Percentiles rank a stretch among this genome's conserved stretches.
Evolutionary conservation across 305 asterid species (phyloP).

Genomic region (Fraxinus floribunda): DNA sequence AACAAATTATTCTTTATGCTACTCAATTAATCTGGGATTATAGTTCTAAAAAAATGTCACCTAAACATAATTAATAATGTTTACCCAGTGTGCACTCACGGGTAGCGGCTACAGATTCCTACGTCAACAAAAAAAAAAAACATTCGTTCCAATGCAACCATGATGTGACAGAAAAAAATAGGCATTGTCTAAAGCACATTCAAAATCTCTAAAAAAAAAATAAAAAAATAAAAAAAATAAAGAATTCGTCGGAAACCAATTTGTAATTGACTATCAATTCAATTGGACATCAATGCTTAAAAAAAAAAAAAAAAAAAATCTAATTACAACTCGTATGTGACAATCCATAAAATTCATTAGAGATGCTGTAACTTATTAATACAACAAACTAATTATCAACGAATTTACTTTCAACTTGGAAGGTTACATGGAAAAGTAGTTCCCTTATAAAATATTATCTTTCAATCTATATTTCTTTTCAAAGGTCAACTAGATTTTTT

Average conservation of each 20-base stretch:
- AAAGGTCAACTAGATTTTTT: background rate
- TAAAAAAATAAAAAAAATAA: too few relatives aligned
- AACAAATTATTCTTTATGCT: background rate
- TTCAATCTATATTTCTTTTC: background rate
- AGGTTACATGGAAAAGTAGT: background rate
- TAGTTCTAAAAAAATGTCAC: background rate
- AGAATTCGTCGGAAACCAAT: too few relatives aligned
- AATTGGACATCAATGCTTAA: too few relatives aligned
- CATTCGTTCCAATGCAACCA: background rate
- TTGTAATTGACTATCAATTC: too few relatives aligned
- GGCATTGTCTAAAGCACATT: background rate
- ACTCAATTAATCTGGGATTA: background rate
- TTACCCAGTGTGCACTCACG: too few relatives aligned
- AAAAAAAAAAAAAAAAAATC: too few relatives aligned
- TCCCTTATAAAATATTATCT: background rate
- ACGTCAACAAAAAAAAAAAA: too few relatives aligned
- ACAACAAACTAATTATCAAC: background rate
- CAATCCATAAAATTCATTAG: too few relatives aligned
- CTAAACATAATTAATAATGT: background rate
- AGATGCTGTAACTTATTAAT: background rate
- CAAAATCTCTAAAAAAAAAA: too few relatives aligned
- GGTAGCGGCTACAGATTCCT: too few relatives aligned
- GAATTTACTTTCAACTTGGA: background rate
- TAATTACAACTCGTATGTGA: background rate
- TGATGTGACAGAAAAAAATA: background rate